Conservation (phyloP, 176 grass and related monocot species). For the Aegilops longissima region DNA sequence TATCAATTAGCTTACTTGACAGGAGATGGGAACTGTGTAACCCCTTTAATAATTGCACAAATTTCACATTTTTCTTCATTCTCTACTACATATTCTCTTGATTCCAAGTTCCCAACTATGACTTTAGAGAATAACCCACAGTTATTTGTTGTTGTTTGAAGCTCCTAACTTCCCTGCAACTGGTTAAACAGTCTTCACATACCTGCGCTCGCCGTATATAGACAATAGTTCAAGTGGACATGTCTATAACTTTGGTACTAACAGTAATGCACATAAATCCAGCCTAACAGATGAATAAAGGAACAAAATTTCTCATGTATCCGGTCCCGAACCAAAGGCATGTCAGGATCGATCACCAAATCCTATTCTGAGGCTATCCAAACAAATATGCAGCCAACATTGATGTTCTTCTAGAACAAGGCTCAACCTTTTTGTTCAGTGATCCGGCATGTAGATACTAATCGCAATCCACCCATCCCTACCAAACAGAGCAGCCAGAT, state of each 20-base stretch:
- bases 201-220: not conserved
- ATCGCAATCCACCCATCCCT: not conserved
- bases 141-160: not conserved
- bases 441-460: not conserved
- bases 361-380: not conserved
- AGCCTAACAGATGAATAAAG: not conserved
- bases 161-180: not conserved
- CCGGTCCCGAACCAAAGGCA: not conserved
- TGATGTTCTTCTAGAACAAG: not conserved
- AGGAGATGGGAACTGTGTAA: not conserved
- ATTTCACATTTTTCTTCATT: not conserved
- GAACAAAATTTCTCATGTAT: not conserved
- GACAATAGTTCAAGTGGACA: not conserved
- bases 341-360: not conserved
- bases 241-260: not conserved
- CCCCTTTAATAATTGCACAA: not conserved
- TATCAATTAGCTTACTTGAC: constrained; percentile 1
- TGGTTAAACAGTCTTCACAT: not conserved
- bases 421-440: not conserved
- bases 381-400: not conserved
- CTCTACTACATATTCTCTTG: not conserved
- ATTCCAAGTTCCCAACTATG: not conserved
- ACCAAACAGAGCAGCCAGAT: not conserved
- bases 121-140: not conserved
- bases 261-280: not conserved